Conservation (phyloP, 1,284 basidiomycete genomes). For the Cutaneotrichosporon sp. region DNA sequence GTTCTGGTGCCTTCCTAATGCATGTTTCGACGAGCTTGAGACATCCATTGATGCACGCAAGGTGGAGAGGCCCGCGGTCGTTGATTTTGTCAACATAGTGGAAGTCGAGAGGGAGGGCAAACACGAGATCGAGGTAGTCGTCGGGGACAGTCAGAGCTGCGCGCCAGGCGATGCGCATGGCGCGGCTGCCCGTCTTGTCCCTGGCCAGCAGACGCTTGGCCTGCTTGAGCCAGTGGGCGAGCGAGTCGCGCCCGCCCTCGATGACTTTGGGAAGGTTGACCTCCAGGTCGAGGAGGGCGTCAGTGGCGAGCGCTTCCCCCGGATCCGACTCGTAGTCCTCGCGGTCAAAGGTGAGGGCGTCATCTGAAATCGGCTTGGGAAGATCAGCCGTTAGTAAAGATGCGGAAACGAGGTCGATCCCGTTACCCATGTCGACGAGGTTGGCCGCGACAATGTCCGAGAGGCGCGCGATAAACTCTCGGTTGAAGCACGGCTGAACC, state of each 20-base stretch:
- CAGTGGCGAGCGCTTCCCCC: conserved; percentile 55
- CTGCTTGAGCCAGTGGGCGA: conserved; percentile 66
- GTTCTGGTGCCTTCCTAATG: conserved; percentile 59
- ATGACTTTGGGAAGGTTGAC: conserved; percentile 76
- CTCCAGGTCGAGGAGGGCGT: conserved; percentile 83
- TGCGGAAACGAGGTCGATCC: conserved; percentile 67
- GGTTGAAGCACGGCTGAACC: conserved; percentile 95
- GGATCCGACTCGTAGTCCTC: conserved; percentile 58
- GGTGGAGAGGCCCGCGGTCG: conserved; percentile 90
- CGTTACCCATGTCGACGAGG: conserved; percentile 84
- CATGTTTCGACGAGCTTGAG: conserved; percentile 79
- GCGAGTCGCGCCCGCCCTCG: conserved; percentile 58
- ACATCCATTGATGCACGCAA: conserved; percentile 82
- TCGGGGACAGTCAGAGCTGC: conserved; percentile 76
- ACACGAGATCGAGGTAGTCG: conserved; percentile 70
- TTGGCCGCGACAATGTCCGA: conserved; percentile 93
- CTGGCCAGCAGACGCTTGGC: conserved; percentile 55
- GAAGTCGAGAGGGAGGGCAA: conserved; percentile 82
- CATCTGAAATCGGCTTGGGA: conserved; percentile 43
- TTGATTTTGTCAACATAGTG: conserved; percentile 95
- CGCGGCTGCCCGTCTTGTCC: conserved; percentile 49
- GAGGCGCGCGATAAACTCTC: conserved; percentile 95
- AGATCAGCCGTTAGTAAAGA: conserved; percentile 51
- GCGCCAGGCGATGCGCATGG: conserved; percentile 85
- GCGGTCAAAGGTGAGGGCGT: conserved; percentile 64